A percentile compares a stretch with the other conserved stretches of the same genome.
Conservation (phyloP, 2,329 filamentous ascomycete genomes). For the Colletotrichum tropicicola region DNA sequence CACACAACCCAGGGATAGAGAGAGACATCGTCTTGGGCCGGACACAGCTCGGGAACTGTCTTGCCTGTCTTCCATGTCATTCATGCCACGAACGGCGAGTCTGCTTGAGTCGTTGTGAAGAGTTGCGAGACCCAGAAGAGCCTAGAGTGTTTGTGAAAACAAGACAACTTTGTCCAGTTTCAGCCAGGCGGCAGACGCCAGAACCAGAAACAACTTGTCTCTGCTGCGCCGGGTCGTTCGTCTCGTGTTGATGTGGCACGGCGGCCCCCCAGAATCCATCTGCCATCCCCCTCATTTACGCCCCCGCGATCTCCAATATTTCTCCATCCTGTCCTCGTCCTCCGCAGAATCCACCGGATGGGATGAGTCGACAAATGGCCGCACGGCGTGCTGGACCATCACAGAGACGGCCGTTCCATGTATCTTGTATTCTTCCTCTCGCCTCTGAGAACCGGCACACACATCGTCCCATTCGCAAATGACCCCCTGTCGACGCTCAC, state of each 20-base stretch:
- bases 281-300: slow-evolving; percentile 13
- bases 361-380: neutral
- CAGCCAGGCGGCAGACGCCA: neutral
- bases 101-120: neutral
- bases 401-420: too few relatives aligned
- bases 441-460: too few relatives aligned
- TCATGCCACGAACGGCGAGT: neutral
- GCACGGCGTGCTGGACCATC: too few relatives aligned
- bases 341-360: slow-evolving; percentile 22
- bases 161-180: neutral
- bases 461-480: neutral
- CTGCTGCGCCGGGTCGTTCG: neutral
- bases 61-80: neutral
- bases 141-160: neutral
- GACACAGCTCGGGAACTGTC: too few relatives aligned
- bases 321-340: slow-evolving; percentile 14
- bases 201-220: neutral
- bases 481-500: neutral
- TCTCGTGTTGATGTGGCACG: neutral
- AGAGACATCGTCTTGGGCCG: too few relatives aligned
- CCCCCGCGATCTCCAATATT: slow-evolving; percentile 24
- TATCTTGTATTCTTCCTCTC: too few relatives aligned
- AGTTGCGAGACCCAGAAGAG: neutral
- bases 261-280: neutral
- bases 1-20: too few relatives aligned